phyloP scores from a whole-genome alignment of 2,329 filamentous ascomycete species.

The Sodiomyces alkalinus region DNA sequence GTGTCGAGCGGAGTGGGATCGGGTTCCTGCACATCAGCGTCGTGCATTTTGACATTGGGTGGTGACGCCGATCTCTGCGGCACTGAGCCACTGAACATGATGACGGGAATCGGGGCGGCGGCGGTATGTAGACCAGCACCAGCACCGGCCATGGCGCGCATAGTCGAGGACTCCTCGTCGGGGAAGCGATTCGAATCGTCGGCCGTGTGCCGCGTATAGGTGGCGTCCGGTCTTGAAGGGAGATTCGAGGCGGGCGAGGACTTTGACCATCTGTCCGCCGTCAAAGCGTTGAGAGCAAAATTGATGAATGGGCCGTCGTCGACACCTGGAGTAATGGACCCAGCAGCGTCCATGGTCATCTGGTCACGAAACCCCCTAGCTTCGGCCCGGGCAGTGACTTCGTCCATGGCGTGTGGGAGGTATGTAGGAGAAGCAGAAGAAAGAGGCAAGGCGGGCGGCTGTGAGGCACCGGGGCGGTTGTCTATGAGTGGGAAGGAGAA shows the following conservation, averaged over 20 bases:
- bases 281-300: conserved; percentile 79
- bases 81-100: background rate
- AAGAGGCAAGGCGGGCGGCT: conserved; percentile 4
- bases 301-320: conserved; percentile 81
- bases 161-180: background rate
- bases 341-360: conserved; percentile 28
- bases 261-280: conserved; percentile 51
- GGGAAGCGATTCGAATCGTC: background rate
- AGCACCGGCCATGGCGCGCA: background rate
- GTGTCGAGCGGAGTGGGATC: background rate
- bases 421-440: too few species aligned
- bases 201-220: too few species aligned
- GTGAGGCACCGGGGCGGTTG: conserved; percentile 10
- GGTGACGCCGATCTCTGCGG: too few species aligned
- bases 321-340: conserved; percentile 54
- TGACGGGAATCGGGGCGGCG: background rate
- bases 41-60: too few species aligned
- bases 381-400: conserved; percentile 8
- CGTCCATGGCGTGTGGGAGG: conserved; percentile 15
- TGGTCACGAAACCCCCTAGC: conserved; percentile 31
- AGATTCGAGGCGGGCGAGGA: conserved; percentile 25
- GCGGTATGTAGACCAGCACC: background rate
- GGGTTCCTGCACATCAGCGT: background rate
- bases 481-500: conserved; percentile 16
- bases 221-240: too few species aligned